A percentile compares a stretch with the other conserved stretches of the same genome.
Evolutionary conservation across 352 stramenopile species (phyloP).

Genomic region (Phytophthora crassamura): DNA sequence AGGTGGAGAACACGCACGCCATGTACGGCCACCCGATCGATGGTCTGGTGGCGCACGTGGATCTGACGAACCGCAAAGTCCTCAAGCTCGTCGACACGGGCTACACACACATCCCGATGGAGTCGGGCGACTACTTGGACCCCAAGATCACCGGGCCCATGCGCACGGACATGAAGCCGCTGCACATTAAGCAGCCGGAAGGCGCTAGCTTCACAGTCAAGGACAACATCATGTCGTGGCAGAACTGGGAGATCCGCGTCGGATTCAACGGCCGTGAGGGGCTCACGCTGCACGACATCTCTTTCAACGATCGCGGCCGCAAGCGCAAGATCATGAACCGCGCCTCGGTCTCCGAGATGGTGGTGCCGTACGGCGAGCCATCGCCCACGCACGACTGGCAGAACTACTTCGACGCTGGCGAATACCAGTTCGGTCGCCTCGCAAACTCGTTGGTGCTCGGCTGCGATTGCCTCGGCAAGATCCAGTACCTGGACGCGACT

Average conservation of each 20-base stretch:
- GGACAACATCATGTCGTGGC: conserved; percentile 75
- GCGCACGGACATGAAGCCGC: conserved; percentile 59
- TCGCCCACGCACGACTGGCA: conserved; percentile 75
- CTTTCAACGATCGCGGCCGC: conserved; percentile 48
- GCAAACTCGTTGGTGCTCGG: conserved; percentile 82
- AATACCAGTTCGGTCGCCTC: conserved; percentile 82
- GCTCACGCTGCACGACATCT: conserved; percentile 60
- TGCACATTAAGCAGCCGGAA: conserved; percentile 79
- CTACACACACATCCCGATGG: conserved; percentile 54
- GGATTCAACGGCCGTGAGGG: conserved; percentile 87
- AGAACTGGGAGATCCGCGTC: conserved; percentile 84
- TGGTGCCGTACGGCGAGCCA: conserved; percentile 85
- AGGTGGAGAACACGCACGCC: conserved; percentile 47
- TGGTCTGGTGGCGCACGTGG: conserved; percentile 53
- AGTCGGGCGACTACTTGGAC: conserved; percentile 55
- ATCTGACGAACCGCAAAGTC: conserved; percentile 50
- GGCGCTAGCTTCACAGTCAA: conserved; percentile 77
- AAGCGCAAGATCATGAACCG: conserved; percentile 73
- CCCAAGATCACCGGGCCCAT: conserved; percentile 46
- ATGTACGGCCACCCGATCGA: conserved; percentile 62
- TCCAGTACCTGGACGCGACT: conserved; percentile 38
- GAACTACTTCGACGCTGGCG: conserved; percentile 88
- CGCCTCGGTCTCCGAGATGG: conserved; percentile 84
- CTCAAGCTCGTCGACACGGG: conserved; percentile 49
- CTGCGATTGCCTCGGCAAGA: conserved; percentile 63